Conservation (phyloP, 306 rosid genomes). For the Trifolium fragiferum region DNA sequence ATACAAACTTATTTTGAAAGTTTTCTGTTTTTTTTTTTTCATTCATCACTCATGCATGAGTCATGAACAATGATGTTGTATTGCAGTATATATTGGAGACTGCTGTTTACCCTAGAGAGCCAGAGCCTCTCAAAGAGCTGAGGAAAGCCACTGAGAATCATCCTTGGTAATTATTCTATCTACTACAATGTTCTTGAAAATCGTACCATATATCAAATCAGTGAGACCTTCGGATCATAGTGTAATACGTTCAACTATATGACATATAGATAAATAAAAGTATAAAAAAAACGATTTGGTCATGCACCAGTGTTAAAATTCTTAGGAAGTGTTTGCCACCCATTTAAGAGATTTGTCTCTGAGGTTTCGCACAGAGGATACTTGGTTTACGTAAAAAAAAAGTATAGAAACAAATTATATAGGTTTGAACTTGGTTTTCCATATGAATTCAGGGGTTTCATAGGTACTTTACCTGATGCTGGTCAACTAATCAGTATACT, state of each 20-base stretch:
- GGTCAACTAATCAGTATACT: slow-evolving; percentile 58
- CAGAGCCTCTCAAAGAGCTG: slow-evolving; percentile 58
- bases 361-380: too few species aligned
- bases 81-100: slow-evolving; percentile 65
- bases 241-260: not conserved
- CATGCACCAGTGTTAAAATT: too few species aligned
- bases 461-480: slow-evolving; percentile 55
- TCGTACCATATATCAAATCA: not conserved
- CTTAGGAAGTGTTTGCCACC: too few species aligned
- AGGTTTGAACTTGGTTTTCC: not conserved
- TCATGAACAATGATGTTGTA: slow-evolving; percentile 32
- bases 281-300: too few species aligned
- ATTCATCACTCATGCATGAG: slow-evolving; percentile 5
- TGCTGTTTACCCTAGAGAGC: slow-evolving; percentile 69
- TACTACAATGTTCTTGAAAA: not conserved
- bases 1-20: not conserved
- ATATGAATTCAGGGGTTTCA: slow-evolving; percentile 44
- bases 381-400: too few species aligned
- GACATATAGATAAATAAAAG: too few species aligned
- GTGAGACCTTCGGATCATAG: not conserved
- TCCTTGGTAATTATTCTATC: slow-evolving; percentile 47
- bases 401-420: not conserved
- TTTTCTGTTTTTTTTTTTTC: not conserved
- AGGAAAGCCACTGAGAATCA: slow-evolving; percentile 48
- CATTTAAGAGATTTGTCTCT: too few species aligned